Base-by-base conservation (phyloP, 2,329 filamentous ascomycete genomes). In the Diplocarpon mali region DNA sequence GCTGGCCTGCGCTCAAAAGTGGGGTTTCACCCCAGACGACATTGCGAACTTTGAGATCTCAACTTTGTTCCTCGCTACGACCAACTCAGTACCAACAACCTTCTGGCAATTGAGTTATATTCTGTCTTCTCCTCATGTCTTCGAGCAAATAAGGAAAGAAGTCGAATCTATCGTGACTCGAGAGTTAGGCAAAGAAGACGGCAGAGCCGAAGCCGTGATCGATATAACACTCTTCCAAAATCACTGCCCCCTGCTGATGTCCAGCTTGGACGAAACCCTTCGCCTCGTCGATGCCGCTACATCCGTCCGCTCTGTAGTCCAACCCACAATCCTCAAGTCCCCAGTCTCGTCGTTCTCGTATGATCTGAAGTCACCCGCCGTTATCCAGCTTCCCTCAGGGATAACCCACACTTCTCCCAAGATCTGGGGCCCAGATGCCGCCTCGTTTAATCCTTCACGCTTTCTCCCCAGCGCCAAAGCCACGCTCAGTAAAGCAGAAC, bases 371-470 rank as follows among this genome's bases (percentile, higher is more conserved):
- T 67, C 67, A 34, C 62, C 61, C 15, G 57, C 62, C 4, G 51
- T 70, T 1, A 61, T 72, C 5, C 67, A 72, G 50, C 64, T 72
- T 28, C 63, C 65, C 0, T 65, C 65, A 11, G 64, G 64, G 9
- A 61, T 69, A 4, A 64, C 70, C 12, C 69, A 73, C 46, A 52
- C 58, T 2, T 61, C 67, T 15, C 42, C 53, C 7, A 50, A 57
- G 0, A 63, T 71, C 42, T 72, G 69, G 69, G 69, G 70, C 3
- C 51, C 61, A 1, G 64, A 70, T 31, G 66, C 60, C 1, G 49
- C 51, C 2, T 40, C 47, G 1, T 73, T 73, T 54, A 65, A 69
- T 30, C 61, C 68, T 0, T 34, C 51, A 6, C 65, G 68, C 9
- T 72, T 72, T 52, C 47, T 67, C 0, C 44, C 51, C 44, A 50